Conservation (phyloP, 805 yeast genomes). For the Scheffersomyces amazonensis region DNA sequence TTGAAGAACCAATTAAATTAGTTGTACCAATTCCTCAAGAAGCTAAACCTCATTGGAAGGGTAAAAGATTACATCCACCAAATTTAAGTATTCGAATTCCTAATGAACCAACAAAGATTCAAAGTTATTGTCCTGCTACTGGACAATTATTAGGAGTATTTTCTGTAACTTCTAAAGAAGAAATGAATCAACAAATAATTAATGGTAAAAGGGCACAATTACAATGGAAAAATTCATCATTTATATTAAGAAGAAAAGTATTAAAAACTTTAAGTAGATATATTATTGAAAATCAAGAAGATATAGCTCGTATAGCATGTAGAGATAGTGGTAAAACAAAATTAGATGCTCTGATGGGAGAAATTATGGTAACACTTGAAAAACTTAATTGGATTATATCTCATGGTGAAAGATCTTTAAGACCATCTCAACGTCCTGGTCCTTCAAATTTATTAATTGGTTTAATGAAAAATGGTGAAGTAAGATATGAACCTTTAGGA, state of each 20-base stretch:
- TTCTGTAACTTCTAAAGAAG: constrained; percentile 58
- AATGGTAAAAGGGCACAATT: constrained; percentile 54
- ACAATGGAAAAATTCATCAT: constrained; percentile 49
- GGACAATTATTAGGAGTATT: constrained; percentile 82
- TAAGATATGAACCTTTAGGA: constrained; percentile 89
- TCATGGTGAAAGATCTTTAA: constrained; percentile 73
- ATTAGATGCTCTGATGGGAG: constrained; percentile 96
- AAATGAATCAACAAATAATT: constrained; percentile 66
- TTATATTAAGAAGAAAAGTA: constrained; percentile 66
- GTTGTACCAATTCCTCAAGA: constrained; percentile 65
- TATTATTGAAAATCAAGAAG: constrained; percentile 77
- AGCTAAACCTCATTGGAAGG: constrained; percentile 90
- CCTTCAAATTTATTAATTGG: constrained; percentile 82
- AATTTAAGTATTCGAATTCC: constrained; percentile 52
- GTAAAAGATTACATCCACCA: constrained; percentile 66
- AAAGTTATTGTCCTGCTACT: constrained; percentile 94
- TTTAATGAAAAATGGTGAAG: constrained; percentile 84
- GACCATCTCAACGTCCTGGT: constrained; percentile 77
- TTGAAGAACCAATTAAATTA: constrained; percentile 47
- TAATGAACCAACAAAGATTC: constrained; percentile 66
- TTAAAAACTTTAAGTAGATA: constrained; percentile 68
- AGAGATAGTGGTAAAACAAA: constrained; percentile 95
- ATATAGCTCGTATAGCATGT: constrained; percentile 88
- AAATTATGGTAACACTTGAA: constrained; percentile 91
- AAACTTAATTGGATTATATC: constrained; percentile 86